A percentile compares a stretch with the other conserved stretches of the same genome.
Evolutionary conservation across 2,329 filamentous ascomycete species (phyloP).

Genomic region (Rhinocladiella similis): DNA sequence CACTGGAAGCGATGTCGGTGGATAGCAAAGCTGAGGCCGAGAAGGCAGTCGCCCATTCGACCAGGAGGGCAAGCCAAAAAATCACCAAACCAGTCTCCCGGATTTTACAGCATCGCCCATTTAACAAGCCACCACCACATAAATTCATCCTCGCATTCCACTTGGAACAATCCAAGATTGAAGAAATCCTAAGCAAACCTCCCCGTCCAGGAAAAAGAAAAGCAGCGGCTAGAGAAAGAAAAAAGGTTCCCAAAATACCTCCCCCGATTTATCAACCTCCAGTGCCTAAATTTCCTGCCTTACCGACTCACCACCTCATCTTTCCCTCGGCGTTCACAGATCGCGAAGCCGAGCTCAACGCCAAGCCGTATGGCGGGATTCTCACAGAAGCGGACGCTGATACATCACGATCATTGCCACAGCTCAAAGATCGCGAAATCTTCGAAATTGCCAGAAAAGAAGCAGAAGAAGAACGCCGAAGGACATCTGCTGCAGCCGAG

Average conservation of each 20-base stretch:
- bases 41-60: constrained; percentile 24
- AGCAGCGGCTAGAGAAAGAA: constrained; percentile 36
- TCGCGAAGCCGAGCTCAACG: constrained; percentile 81
- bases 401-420: constrained; percentile 83
- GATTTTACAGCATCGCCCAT: constrained; percentile 29
- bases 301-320: constrained; percentile 29
- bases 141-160: constrained; percentile 61
- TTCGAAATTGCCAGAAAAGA: constrained; percentile 90
- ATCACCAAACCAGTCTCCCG: constrained; percentile 22
- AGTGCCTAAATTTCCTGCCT: constrained; percentile 31
- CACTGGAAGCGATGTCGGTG: constrained; percentile 21
- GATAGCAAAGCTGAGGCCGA: constrained; percentile 16
- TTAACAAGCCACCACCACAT: constrained; percentile 36
- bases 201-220: constrained; percentile 60
- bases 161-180: constrained; percentile 59
- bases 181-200: constrained; percentile 59
- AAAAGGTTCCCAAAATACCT: constrained; percentile 40
- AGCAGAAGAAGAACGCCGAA: constrained; percentile 89
- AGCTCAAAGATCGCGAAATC: constrained; percentile 73
- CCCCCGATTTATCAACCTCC: constrained; percentile 52
- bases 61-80: constrained; percentile 45
- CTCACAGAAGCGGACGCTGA: constrained; percentile 86
- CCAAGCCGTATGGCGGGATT: constrained; percentile 94
- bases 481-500: constrained; percentile 44
- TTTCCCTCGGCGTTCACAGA: constrained; percentile 73